Percentiles rank a stretch among this genome's conserved stretches.
Conservation (phyloP, 2,329 filamentous ascomycete genomes). For the Aspergillus amoenus region DNA sequence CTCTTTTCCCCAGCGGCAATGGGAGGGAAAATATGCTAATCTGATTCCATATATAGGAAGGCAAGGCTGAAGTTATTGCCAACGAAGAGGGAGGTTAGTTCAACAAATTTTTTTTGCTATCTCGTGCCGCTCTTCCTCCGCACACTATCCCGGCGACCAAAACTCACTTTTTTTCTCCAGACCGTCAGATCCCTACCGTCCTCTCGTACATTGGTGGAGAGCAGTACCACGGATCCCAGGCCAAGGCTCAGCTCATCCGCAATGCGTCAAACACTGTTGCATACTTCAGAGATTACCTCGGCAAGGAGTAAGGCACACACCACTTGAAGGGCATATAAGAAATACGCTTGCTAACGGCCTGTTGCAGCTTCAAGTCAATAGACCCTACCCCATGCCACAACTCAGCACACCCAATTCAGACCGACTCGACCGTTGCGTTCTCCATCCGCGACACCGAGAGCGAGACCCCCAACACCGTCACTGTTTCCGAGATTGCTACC, state of each 20-base stretch:
- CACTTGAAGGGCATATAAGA: neutral
- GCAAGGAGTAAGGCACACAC: constrained; percentile 68
- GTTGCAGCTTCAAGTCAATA: constrained; percentile 77
- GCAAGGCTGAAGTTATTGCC: constrained; percentile 95
- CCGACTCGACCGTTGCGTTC: constrained; percentile 73
- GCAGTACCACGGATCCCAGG: constrained; percentile 94
- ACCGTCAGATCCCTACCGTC: constrained; percentile 93
- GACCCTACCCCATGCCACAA: constrained; percentile 93
- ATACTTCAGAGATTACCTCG: constrained; percentile 94
- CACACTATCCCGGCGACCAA: constrained; percentile 7
- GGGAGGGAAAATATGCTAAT: neutral
- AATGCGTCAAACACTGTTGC: constrained; percentile 92
- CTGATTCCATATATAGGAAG: constrained; percentile 57
- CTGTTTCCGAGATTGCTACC: constrained; percentile 77
- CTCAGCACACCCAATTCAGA: constrained; percentile 82
- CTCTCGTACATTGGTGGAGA: constrained; percentile 94
- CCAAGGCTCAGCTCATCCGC: constrained; percentile 88
- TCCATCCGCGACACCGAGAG: constrained; percentile 72
- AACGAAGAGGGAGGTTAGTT: constrained; percentile 84
- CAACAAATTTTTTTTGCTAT: neutral
- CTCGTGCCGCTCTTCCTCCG: neutral
- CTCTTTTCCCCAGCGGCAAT: neutral
- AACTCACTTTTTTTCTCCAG: constrained; percentile 46
- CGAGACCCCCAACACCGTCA: constrained; percentile 66
- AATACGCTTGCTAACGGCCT: constrained; percentile 13